Conservation (phyloP, 495 filamentous ascomycete genomes). For the Usnea hakonensis region DNA sequence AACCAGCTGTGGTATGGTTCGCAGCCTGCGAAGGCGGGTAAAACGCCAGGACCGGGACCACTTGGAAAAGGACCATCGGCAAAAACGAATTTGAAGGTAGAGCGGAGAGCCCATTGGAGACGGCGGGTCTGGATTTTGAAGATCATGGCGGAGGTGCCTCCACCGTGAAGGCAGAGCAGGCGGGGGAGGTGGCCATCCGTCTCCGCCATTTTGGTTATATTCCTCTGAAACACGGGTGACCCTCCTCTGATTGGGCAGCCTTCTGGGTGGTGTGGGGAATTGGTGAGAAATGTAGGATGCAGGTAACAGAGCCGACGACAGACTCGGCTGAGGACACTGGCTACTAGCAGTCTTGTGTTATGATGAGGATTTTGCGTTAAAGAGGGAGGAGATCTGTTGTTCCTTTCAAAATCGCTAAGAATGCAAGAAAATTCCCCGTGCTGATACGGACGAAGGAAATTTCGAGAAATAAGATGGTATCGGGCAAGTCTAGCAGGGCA, state of each 20-base stretch:
- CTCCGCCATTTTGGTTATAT: neutral
- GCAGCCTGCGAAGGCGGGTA: slow-evolving; percentile 31
- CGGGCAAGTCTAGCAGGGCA: neutral
- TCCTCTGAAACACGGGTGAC: neutral
- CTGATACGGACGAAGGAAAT: neutral
- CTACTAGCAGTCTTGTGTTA: neutral
- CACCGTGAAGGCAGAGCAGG: slow-evolving; percentile 24
- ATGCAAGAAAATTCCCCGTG: neutral
- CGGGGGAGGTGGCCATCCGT: slow-evolving; percentile 17
- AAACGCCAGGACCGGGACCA: slow-evolving; percentile 30
- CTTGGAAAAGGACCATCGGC: slow-evolving; percentile 27
- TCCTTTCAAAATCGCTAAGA: neutral
- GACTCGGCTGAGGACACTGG: neutral
- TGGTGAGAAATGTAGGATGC: neutral
- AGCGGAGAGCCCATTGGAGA: slow-evolving; percentile 15
- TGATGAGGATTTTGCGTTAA: neutral
- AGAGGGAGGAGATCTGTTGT: neutral
- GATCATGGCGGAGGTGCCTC: slow-evolving; percentile 23
- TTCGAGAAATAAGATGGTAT: neutral
- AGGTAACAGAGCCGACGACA: neutral
- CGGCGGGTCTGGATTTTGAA: slow-evolving; percentile 21
- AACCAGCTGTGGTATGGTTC: slow-evolving; percentile 30
- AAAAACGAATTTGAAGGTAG: slow-evolving; percentile 30
- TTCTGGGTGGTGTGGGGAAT: neutral
- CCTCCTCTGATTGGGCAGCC: neutral